phyloP scores from a whole-genome alignment of 2,329 filamentous ascomycete species.

The Akanthomyces uredinophilus region DNA sequence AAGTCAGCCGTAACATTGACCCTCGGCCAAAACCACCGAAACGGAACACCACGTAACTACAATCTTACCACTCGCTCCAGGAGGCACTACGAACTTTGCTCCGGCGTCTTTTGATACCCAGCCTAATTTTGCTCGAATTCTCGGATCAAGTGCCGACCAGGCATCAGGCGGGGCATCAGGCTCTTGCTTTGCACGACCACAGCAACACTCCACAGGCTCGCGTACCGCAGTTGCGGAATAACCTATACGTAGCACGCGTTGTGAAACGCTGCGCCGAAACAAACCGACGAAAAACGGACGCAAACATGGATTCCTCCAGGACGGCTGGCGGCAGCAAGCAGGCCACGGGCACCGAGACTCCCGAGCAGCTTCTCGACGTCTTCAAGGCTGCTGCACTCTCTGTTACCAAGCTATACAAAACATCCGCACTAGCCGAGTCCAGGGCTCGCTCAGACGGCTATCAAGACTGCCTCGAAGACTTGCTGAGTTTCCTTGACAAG shows the following conservation, averaged over 20 bases:
- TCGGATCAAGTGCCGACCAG: neutral
- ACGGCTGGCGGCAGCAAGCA: slow-evolving; percentile 20
- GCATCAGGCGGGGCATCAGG: neutral
- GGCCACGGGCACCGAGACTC: slow-evolving; percentile 33
- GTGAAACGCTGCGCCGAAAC: neutral
- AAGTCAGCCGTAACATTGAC: neutral
- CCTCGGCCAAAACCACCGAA: neutral
- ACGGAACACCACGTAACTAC: neutral
- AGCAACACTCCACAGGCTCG: neutral
- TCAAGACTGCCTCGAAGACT: slow-evolving; percentile 87
- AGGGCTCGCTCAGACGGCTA: slow-evolving; percentile 78
- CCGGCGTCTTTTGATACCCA: neutral
- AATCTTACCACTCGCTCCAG: neutral
- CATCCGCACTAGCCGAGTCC: slow-evolving; percentile 70
- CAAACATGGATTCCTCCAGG: slow-evolving; percentile 3
- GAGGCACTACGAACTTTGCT: neutral
- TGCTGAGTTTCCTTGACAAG: slow-evolving; percentile 79
- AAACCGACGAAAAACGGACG: neutral
- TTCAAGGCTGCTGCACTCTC: slow-evolving; percentile 92
- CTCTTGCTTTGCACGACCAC: neutral
- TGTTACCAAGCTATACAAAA: slow-evolving; percentile 95
- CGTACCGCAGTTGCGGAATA: neutral
- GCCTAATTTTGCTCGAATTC: neutral
- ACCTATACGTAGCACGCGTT: neutral
- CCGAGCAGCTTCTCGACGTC: slow-evolving; percentile 70